A percentile compares a stretch with the other conserved stretches of the same genome.
These are phyloP conservation scores for Biscogniauxia sp. DNA, from an alignment of 2,329 filamentous ascomycete genomes.

Conservation along the genomic window DNA sequence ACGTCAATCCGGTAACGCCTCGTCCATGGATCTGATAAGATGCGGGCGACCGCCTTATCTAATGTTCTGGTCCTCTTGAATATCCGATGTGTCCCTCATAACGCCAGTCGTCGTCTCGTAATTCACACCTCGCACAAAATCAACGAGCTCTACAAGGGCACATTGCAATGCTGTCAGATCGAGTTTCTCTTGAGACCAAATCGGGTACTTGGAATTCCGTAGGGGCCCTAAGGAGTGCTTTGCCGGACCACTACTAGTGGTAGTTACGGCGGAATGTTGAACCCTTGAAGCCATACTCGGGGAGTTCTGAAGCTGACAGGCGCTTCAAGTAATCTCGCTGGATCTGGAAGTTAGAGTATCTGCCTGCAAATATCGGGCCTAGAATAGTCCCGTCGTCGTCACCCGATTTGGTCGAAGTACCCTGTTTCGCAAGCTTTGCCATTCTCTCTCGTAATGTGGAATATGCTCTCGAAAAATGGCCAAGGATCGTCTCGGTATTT, in stretches of 20 bases:
- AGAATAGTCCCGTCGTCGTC: conserved; percentile 57
- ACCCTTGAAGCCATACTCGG: not conserved
- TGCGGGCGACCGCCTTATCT: conserved; percentile 5
- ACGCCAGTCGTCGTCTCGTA: conserved; percentile 8
- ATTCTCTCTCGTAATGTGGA: conserved; percentile 57
- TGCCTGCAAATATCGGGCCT: conserved; percentile 68
- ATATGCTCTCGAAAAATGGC: conserved; percentile 67
- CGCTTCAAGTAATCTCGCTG: conserved; percentile 64
- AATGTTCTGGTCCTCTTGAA: conserved; percentile 6
- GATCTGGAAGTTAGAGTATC: conserved; percentile 71
- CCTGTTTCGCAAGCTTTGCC: conserved; percentile 42
- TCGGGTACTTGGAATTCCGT: not conserved
- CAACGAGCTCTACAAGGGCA: not conserved
- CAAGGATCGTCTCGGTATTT: conserved; percentile 65
- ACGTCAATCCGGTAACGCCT: conserved; percentile 12
- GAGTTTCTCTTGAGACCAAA: not conserved
- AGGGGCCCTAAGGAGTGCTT: too few relatives aligned
- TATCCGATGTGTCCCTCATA: conserved; percentile 6
- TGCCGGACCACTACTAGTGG: conserved; percentile 1
- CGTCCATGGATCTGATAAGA: conserved; percentile 8
- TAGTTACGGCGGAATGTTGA: not conserved
- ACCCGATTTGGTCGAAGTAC: conserved; percentile 27
- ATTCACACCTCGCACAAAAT: not conserved
- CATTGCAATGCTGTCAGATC: not conserved
- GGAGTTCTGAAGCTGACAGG: conserved; percentile 43